Evolutionary conservation across 2,329 filamentous ascomycete species (phyloP), one percentile per base, ranked within the genome.

Genomic region (Penicillium sp.): DNA sequence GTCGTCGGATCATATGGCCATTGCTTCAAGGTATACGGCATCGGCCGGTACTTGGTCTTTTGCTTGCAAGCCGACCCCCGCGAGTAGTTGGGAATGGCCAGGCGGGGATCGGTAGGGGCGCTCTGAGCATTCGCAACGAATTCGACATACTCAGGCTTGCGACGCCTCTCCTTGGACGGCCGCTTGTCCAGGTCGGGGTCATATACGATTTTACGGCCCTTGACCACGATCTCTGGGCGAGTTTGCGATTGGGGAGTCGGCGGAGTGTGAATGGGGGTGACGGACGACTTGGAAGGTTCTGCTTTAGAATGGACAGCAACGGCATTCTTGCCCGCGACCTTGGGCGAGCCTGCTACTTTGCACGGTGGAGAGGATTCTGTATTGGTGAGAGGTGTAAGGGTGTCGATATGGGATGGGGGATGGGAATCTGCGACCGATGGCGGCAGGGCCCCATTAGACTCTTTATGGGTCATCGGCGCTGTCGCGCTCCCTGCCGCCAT

Each of bases 1-100:
- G 92, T 92, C 69, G 87, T 87, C 5, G 88, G 80, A 74, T 98
- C 93, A 77, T 92, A 95, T 28, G 86, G 79, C 76, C 96, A 97
- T 25, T 90, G 89, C 73, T 87, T 91, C 55, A 97, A 80, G 62
- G 89, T 88, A 78, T 97, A 96, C 84, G 86, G 72, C 85, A 89
- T 73, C 88, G 80, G 70, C 86, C 91, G 66, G 87, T 89, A 80
- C 89, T 94, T 73, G 83, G 86, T 60, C 85, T 85, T 80, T 86
- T 89, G 77, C 67, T 88, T 90, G 70, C 89, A 80, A 79, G 79
- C 89, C 81, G 70, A 86, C 56, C 82, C 83, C 63, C 85, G 82
- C 63, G 81, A 83, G 72, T 89, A 89, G 69, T 86, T 86, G 62
- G 81, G 77, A 72, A 89, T 86, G 45, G 81, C 86, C 62, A 96